Conservation (phyloP, 2,329 filamentous ascomycete genomes). For the Myotisia sp. region DNA sequence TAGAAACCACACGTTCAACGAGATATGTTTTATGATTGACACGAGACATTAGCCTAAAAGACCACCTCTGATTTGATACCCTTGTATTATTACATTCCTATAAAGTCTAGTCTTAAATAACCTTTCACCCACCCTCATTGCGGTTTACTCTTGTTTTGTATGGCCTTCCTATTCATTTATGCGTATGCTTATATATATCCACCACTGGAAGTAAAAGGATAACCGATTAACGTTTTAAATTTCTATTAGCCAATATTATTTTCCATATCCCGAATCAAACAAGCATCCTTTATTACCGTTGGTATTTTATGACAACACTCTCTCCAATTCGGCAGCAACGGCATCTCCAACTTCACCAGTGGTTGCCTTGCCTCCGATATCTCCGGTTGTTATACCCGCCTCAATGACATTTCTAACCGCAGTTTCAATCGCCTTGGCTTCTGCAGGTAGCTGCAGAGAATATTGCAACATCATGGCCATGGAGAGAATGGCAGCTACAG, state of each 20-base stretch:
- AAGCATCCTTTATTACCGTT: no score
- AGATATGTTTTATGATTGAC: not conserved
- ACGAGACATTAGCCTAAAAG: no score
- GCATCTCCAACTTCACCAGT: slow-evolving; percentile 76
- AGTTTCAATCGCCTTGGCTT: slow-evolving; percentile 66
- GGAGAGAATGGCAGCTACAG: slow-evolving; percentile 79
- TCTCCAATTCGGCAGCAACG: slow-evolving; percentile 58
- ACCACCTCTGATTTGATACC: slow-evolving; percentile 7
- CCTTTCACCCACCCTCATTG: not conserved
- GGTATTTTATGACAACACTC: slow-evolving; percentile 38
- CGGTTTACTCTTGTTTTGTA: no score
- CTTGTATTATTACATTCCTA: slow-evolving; percentile 5
- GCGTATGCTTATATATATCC: no score
- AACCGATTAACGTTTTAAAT: no score
- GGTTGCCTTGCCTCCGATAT: slow-evolving; percentile 63
- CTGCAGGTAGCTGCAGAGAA: slow-evolving; percentile 63
- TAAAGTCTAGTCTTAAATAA: no score
- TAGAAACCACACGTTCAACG: no score
- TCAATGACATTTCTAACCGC: slow-evolving; percentile 72
- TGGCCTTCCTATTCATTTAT: no score
- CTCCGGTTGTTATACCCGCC: slow-evolving; percentile 60
- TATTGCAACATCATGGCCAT: slow-evolving; percentile 94
- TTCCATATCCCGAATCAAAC: no score
- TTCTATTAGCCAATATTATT: no score
- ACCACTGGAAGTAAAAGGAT: no score